These are phyloP conservation scores for Lactuca saligna DNA, from an alignment of 129 eudicot species.

Conservation along the genomic window DNA sequence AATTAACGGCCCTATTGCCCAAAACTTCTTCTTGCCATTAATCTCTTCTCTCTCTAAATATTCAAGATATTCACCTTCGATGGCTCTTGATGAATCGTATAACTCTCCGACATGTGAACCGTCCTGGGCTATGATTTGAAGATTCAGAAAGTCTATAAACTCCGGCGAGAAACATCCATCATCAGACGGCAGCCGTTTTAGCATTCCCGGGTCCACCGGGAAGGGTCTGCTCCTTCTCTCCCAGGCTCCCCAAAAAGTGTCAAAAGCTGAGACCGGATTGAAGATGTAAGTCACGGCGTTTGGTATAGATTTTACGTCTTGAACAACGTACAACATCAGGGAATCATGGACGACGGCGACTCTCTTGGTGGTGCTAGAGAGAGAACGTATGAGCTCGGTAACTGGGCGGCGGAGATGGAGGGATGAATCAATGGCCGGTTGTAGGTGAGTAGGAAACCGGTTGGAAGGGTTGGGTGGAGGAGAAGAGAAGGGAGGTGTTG, in stretches of 20 bases:
- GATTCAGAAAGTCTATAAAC: slow-evolving; percentile 6
- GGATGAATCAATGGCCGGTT: slow-evolving; percentile 22
- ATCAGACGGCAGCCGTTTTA: slow-evolving; percentile 3
- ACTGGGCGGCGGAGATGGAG: slow-evolving; percentile 38
- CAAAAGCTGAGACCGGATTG: slow-evolving; percentile 17
- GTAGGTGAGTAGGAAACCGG: slow-evolving; percentile 42
- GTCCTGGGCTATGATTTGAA: background rate
- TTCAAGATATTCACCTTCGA: slow-evolving; percentile 46
- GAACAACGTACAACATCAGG: slow-evolving; percentile 42
- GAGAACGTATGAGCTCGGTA: slow-evolving; percentile 12
- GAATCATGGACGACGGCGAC: slow-evolving; percentile 43
- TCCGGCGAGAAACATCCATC: slow-evolving; percentile 32
- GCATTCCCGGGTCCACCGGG: background rate
- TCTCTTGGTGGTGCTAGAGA: slow-evolving; percentile 25
- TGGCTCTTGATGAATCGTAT: slow-evolving; percentile 38
- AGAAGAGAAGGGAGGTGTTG: slow-evolving; percentile 13
- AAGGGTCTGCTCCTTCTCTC: slow-evolving; percentile 7
- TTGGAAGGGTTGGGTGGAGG: slow-evolving; percentile 7
- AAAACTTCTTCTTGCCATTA: slow-evolving; percentile 22
- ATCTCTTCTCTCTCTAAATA: slow-evolving; percentile 24
- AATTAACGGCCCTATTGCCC: slow-evolving; percentile 66
- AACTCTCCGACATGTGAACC: slow-evolving; percentile 34
- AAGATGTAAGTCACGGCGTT: slow-evolving; percentile 49
- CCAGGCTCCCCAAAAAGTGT: slow-evolving; percentile 15
- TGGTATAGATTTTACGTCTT: slow-evolving; percentile 30